These are phyloP conservation scores for Byssothecium circinans DNA, from an alignment of 2,329 filamentous ascomycete genomes.

Conservation along the genomic window DNA sequence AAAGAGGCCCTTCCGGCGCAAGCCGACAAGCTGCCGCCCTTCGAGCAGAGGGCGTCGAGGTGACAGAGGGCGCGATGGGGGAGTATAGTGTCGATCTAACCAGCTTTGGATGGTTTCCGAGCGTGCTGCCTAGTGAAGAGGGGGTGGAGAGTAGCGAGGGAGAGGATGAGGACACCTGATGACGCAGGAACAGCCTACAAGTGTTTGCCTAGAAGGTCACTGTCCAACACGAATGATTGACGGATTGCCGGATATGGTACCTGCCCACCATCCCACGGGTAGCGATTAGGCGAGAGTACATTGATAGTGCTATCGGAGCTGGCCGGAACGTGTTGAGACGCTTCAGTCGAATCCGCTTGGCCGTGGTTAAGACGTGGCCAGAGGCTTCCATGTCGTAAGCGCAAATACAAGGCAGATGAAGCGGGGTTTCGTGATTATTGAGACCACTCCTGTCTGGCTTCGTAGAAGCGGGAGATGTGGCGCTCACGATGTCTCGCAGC, in stretches of 20 bases:
- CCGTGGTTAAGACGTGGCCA: slow-evolving; percentile 27
- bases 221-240: not conserved
- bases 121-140: slow-evolving; percentile 52
- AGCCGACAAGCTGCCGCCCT: slow-evolving; percentile 51
- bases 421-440: too few species aligned
- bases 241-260: not conserved
- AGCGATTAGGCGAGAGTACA: slow-evolving; percentile 3
- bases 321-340: slow-evolving; percentile 12
- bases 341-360: slow-evolving; percentile 28
- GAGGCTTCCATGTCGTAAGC: slow-evolving; percentile 22
- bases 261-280: not conserved
- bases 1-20: slow-evolving; percentile 50
- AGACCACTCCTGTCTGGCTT: slow-evolving; percentile 31
- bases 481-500: not conserved
- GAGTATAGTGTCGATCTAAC: slow-evolving; percentile 51
- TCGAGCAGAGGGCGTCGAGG: slow-evolving; percentile 51
- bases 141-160: slow-evolving; percentile 37
- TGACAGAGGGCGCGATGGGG: slow-evolving; percentile 49
- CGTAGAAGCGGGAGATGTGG: too few species aligned
- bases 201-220: too few species aligned
- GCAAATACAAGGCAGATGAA: slow-evolving; percentile 11
- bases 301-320: slow-evolving; percentile 4
- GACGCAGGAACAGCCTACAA: slow-evolving; percentile 30
- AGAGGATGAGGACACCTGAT: slow-evolving; percentile 33
- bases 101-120: slow-evolving; percentile 56